Conservation (phyloP, 441 rosid species). For the Cnidoscolus chayamansa region DNA sequence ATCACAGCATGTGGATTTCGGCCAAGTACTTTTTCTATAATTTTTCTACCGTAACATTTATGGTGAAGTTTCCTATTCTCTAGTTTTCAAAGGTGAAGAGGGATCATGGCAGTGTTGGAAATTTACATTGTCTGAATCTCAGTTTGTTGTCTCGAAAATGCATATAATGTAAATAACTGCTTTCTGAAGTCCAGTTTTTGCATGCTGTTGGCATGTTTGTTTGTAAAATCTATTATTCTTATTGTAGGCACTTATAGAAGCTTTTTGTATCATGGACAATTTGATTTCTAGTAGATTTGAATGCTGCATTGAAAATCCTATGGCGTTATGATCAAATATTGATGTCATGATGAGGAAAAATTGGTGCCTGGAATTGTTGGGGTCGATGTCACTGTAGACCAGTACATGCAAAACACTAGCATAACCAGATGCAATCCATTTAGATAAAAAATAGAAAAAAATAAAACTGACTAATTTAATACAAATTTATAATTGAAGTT, state of each 20-base stretch:
- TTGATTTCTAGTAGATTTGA: not conserved
- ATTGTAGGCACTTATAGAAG: not conserved
- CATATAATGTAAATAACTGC: constrained; percentile 27
- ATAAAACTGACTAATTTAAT: no score
- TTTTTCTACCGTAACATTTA: not conserved
- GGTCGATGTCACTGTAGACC: no score
- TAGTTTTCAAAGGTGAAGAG: constrained; percentile 8
- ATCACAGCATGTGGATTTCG: constrained; percentile 13
- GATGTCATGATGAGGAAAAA: no score
- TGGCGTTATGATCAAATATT: not conserved
- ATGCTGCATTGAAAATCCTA: not conserved
- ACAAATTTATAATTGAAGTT: no score
- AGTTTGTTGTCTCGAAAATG: not conserved
- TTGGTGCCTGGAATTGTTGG: no score
- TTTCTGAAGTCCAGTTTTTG: not conserved
- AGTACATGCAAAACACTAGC: no score
- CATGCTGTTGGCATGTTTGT: constrained; percentile 10
- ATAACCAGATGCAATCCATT: no score
- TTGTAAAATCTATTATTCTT: constrained; percentile 1
- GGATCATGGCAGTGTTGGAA: constrained; percentile 11
- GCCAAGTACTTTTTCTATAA: not conserved
- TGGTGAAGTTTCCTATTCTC: not conserved
- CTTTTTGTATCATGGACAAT: not conserved
- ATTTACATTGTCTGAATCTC: not conserved
- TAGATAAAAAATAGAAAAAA: no score